Percentiles rank a stretch among this genome's conserved stretches.
These are phyloP conservation scores for Parathielavia appendiculata DNA, from an alignment of 495 filamentous ascomycete species.

Conservation along the genomic window DNA sequence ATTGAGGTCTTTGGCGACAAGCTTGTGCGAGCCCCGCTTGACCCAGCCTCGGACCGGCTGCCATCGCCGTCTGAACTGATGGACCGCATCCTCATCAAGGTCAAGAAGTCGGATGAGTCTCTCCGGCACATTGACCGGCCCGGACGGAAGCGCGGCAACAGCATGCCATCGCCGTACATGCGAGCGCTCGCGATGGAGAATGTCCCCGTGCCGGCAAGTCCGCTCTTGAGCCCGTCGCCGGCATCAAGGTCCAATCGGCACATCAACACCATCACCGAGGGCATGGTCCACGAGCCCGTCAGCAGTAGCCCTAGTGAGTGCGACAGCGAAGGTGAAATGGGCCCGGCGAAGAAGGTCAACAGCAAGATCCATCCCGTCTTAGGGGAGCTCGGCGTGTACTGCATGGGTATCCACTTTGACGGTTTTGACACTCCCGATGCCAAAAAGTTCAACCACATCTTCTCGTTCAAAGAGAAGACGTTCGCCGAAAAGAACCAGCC, in stretches of 20 bases:
- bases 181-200: conserved; percentile 55
- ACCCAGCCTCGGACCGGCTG: conserved; percentile 57
- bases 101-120: conserved; percentile 60
- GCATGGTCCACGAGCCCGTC: conserved; percentile 44
- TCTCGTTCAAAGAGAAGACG: conserved; percentile 82
- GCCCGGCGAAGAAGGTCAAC: conserved; percentile 56
- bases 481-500: conserved; percentile 73
- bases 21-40: conserved; percentile 68
- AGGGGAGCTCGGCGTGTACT: conserved; percentile 84
- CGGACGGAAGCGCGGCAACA: conserved; percentile 65
- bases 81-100: conserved; percentile 83
- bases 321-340: conserved; percentile 53
- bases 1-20: conserved; percentile 70
- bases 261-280: conserved; percentile 47
- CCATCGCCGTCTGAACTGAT: conserved; percentile 83
- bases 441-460: conserved; percentile 83
- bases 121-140: conserved; percentile 33
- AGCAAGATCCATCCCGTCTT: conserved; percentile 83
- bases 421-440: conserved; percentile 70
- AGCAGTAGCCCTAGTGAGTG: conserved; percentile 55
- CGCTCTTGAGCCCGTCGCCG: conserved; percentile 41
- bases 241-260: conserved; percentile 33
- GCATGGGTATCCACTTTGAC: conserved; percentile 75
- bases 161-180: conserved; percentile 69
- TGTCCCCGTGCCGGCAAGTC: conserved; percentile 49